A percentile compares a stretch with the other conserved stretches of the same genome.
phyloP scores from a whole-genome alignment of 805 yeast genomes.

The Yamadazyma tumulicola region DNA sequence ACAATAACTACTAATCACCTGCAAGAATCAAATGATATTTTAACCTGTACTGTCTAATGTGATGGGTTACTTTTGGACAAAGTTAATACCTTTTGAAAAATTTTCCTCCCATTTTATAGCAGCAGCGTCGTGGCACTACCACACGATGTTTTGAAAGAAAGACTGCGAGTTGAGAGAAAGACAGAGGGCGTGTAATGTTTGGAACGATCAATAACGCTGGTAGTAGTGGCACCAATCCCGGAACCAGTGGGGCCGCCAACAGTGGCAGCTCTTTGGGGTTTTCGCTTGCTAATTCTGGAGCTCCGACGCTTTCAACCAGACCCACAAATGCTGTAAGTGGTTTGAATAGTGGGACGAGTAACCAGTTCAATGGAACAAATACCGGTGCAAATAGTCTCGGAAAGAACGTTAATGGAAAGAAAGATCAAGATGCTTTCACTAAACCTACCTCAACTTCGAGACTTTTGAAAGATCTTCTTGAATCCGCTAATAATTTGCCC shows the following conservation, averaged over 20 bases:
- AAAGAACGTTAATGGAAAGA: background rate
- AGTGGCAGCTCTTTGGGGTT: no score
- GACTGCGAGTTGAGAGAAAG: no score
- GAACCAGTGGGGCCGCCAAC: background rate
- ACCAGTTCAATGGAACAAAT: no score
- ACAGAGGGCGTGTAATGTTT: no score
- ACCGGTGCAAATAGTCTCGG: background rate
- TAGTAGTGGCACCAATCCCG: background rate
- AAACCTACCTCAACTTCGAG: conserved; percentile 7
- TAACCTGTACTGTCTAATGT: conserved; percentile 60
- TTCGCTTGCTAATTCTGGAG: background rate
- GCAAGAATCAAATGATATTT: background rate
- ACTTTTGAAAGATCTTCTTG: conserved; percentile 66
- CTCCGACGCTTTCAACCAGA: background rate
- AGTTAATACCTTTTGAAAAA: conserved; percentile 33
- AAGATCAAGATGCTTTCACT: background rate
- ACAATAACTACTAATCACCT: background rate
- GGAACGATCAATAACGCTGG: conserved; percentile 1
- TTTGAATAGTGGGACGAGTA: no score
- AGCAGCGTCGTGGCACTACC: no score
- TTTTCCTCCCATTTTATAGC: background rate
- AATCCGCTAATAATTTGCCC: conserved; percentile 75
- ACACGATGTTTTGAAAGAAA: no score
- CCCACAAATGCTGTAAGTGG: background rate
- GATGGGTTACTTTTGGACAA: conserved; percentile 69